Conservation (phyloP, 2,329 filamentous ascomycete species). For the Plectosphaerella sp. region DNA sequence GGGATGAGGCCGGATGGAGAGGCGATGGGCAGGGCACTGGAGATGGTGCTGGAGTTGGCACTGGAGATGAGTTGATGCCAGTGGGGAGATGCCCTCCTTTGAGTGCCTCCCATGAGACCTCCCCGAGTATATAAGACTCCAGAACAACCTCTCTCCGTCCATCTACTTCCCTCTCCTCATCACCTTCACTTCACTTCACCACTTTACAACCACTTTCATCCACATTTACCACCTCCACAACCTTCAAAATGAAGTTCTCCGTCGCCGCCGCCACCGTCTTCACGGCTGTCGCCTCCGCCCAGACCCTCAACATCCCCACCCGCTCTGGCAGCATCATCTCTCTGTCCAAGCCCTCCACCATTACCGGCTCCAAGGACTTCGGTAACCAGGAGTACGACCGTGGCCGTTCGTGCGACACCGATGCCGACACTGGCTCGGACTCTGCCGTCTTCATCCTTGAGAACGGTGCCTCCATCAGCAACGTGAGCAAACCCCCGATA, state of each 20-base stretch:
- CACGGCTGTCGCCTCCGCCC: constrained; percentile 10
- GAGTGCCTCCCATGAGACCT: too few species aligned
- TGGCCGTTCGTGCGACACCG: constrained; percentile 12
- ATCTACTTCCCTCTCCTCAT: too few species aligned
- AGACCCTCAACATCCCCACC: constrained; percentile 17
- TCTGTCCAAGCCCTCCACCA: constrained; percentile 12
- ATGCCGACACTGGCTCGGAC: constrained; percentile 12
- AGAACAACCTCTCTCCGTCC: too few species aligned
- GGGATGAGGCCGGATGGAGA: too few species aligned
- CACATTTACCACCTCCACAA: not conserved
- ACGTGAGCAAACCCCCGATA: constrained; percentile 29
- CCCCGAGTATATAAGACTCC: too few species aligned
- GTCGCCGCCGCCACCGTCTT: constrained; percentile 1
- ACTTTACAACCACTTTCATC: too few species aligned
- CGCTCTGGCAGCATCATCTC: constrained; percentile 15
- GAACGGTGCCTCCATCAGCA: constrained; percentile 43
- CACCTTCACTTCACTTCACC: too few species aligned
- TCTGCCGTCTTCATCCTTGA: constrained; percentile 47
- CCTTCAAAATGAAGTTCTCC: not conserved
- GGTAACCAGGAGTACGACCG: constrained; percentile 16
- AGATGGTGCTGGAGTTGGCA: too few species aligned
- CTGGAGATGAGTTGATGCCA: too few species aligned
- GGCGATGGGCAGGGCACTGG: too few species aligned
- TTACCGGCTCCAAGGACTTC: constrained; percentile 13
- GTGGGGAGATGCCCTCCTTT: too few species aligned